Conservation (phyloP, 2,329 filamentous ascomycete genomes). For the Fusarium paranaense region DNA sequence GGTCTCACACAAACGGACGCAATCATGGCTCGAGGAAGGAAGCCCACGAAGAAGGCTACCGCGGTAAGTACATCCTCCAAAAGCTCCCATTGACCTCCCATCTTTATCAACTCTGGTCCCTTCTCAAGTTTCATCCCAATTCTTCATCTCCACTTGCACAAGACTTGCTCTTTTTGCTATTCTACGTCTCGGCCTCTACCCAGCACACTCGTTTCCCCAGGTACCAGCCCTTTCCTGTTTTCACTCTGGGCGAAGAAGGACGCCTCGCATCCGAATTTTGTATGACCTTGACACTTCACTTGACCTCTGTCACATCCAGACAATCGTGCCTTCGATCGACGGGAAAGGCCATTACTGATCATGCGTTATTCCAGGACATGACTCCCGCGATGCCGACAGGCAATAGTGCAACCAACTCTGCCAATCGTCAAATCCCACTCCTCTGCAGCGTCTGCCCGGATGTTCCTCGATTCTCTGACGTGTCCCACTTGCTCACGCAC, state of each 20-base stretch:
- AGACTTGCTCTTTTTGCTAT: slow-evolving; percentile 41
- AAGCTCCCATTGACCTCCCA: slow-evolving; percentile 12
- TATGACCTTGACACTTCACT: not conserved
- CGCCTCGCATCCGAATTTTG: slow-evolving; percentile 2
- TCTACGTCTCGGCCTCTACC: slow-evolving; percentile 34
- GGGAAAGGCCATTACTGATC: slow-evolving; percentile 30
- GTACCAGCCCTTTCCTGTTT: slow-evolving; percentile 45
- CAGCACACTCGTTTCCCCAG: slow-evolving; percentile 23
- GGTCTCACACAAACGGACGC: not conserved
- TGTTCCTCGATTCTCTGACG: slow-evolving; percentile 84
- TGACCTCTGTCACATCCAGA: not conserved
- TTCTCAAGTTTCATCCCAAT: slow-evolving; percentile 27
- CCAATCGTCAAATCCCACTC: slow-evolving; percentile 68
- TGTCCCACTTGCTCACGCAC: slow-evolving; percentile 92
- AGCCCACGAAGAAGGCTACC: slow-evolving; percentile 11
- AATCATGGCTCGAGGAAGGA: slow-evolving; percentile 40
- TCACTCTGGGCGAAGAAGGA: slow-evolving; percentile 3
- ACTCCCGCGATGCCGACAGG: slow-evolving; percentile 44
- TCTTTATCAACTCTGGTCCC: slow-evolving; percentile 38
- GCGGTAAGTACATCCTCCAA: slow-evolving; percentile 29
- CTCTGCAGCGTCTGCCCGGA: slow-evolving; percentile 87
- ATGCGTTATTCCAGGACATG: slow-evolving; percentile 51
- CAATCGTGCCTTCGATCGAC: not conserved
- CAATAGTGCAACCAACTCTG: slow-evolving; percentile 34
- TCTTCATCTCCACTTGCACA: slow-evolving; percentile 24